Evolutionary conservation across 805 yeast genomes (phyloP), one percentile per base, ranked within the genome.

Genomic region (Teunomyces tritomae): DNA sequence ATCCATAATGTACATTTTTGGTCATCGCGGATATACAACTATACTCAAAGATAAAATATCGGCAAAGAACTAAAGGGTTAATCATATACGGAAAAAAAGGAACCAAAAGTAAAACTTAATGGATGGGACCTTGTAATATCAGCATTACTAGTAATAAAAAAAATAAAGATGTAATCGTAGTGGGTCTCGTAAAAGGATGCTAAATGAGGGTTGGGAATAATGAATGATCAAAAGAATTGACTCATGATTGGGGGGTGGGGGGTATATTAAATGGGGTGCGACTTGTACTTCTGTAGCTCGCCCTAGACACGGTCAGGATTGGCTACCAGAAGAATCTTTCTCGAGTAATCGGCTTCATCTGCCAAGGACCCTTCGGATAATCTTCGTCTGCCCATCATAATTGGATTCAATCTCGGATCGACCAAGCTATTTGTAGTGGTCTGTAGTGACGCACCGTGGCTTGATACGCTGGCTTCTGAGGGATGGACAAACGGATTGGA

Each of bases 331-430:
- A 91, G 73, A 14, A 88, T 83, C 69, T 89, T 89, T 61, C 90
- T 75, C 43, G 87, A 77, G 67, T 85, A 87, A 63, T 88, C 94
- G 3, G 88, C 82, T 52, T 87, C 95, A 63, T 89, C 95, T 8
- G 95, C 91, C 46, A 91, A 72, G 2, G 92, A 83, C 4, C 96
- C 96, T 58, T 87, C 92, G 57, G 90, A 83, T 51, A 88, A 75
- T 54, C 96, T 74, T 59, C 96, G 82, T 61, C 91, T 81, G 33
- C 95, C 96, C 64, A 87, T 71, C 85, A 87, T 82, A 39, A 81
- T 78, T 1, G 90, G 89, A 62, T 85, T 84, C 52, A 85, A 67
- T 48, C 90, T 73, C 43, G 86, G 89, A 63, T 82, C 91, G 39
- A 54, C 68, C 46, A 67, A 50, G 30, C 51, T 48, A 39, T 46